Base-by-base conservation (phyloP, 1,284 basidiomycete genomes). In the Kwoniella shivajii region DNA sequence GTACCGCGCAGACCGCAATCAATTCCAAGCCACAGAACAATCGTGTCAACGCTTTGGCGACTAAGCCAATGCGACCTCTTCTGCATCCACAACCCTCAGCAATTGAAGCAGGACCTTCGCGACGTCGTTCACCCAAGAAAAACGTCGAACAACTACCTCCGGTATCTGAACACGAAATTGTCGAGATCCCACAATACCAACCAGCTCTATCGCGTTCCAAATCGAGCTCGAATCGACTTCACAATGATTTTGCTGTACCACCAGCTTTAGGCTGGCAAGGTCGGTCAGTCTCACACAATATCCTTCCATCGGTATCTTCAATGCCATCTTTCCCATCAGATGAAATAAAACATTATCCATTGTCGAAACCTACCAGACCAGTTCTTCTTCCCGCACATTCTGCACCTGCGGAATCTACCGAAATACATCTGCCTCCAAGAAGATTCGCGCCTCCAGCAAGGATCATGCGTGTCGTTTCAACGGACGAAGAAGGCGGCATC, bases 321-420 rank as follows among this genome's bases (percentile, higher is more conserved):
- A 50, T 50, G 29, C 29, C 54, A 13, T 30, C 49, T 11, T 59
- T 49, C 0, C 50, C 30, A 20, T 10, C 13, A 7, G 53, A 43
- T 7, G 33, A 30, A 20, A 36, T 33, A 16, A 47, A 33, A 22
- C 31, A 52, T 14, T 63, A 65, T 9, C 59, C 64, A 1, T 43
- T 67, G 10, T 60, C 60, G 14, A 64, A 62, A 41, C 70, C 67
- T 10, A 45, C 53, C 7, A 54, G 70, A 24, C 67, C 70, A 6
- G 33, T 31, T 9, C 57, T 68, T 9, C 55, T 59, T 6, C 26
- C 50, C 11, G 61, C 66, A 5, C 56, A 47, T 26, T 61, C 65
- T 18, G 63, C 62, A 18, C 56, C 58, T 13, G 30, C 50, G 14
- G 48, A 55, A 9, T 11, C 27, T 13, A 41, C 39, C n/a, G 59